Percentiles rank a stretch among this genome's conserved stretches.
These are phyloP conservation scores for Neltuma alba DNA, from an alignment of 306 rosid species.

Conservation along the genomic window DNA sequence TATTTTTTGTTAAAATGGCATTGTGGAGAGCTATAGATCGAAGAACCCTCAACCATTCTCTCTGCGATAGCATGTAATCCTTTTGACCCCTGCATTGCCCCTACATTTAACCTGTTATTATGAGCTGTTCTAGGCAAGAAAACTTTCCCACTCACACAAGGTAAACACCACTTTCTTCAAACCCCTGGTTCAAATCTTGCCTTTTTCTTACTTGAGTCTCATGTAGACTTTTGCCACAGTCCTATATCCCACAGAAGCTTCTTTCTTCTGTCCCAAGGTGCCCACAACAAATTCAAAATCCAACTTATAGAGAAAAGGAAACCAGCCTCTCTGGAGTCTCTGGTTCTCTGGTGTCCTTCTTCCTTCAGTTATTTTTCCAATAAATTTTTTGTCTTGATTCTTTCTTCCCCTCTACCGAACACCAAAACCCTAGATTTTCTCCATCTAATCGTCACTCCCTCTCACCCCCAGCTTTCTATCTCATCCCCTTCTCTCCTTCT, in stretches of 20 bases:
- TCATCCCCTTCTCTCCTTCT: constrained; percentile 27
- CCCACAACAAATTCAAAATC: constrained; percentile 24
- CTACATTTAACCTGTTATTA: not conserved
- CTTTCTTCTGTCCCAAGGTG: constrained; percentile 16
- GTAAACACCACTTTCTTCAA: constrained; percentile 5
- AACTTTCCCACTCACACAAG: not conserved
- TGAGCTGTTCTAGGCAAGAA: not conserved
- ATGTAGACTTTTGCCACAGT: constrained; percentile 13
- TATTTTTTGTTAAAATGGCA: too few species aligned
- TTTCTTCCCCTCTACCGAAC: constrained; percentile 33
- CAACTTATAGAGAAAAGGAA: not conserved
- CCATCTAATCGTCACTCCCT: not conserved
- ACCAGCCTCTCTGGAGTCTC: constrained; percentile 10
- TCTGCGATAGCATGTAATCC: not conserved
- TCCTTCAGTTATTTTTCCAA: not conserved
- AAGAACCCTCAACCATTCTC: not conserved
- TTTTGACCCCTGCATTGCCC: not conserved
- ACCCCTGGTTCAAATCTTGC: not conserved
- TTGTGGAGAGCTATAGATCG: not conserved
- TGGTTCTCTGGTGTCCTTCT: constrained; percentile 27
- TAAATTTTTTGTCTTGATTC: constrained; percentile 45
- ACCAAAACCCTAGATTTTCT: constrained; percentile 61
- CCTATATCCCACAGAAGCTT: constrained; percentile 4
- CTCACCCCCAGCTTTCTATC: constrained; percentile 15
- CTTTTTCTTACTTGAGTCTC: not conserved